These are phyloP conservation scores for Forsythia viridissima DNA, from an alignment of 257 asterid species.

Conservation along the genomic window DNA sequence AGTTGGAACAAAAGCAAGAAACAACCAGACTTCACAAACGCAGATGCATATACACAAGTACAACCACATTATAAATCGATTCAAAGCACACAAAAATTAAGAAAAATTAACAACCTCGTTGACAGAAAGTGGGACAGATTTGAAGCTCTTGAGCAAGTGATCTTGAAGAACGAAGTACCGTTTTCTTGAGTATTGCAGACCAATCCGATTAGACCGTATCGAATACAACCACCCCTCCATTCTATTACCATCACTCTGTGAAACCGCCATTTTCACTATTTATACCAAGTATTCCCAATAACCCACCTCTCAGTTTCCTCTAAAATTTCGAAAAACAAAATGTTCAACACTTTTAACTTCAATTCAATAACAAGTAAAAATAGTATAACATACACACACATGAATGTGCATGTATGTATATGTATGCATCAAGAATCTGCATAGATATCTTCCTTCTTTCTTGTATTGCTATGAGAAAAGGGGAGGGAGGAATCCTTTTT, in stretches of 20 bases:
- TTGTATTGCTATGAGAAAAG: background rate
- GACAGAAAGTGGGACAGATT: slow-evolving; percentile 66
- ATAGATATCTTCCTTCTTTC: background rate
- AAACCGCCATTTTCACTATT: slow-evolving; percentile 41
- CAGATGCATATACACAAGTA: slow-evolving; percentile 14
- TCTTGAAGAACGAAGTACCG: slow-evolving; percentile 91
- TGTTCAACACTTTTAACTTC: background rate
- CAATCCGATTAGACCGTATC: slow-evolving; percentile 86
- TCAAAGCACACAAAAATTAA: background rate
- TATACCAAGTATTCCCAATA: slow-evolving; percentile 4
- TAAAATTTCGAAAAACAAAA: background rate
- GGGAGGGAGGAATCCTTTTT: background rate
- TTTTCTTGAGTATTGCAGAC: slow-evolving; percentile 83
- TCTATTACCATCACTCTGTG: slow-evolving; percentile 57
- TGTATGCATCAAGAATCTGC: background rate
- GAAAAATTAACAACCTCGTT: slow-evolving; percentile 47
- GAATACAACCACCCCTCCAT: slow-evolving; percentile 96
- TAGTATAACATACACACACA: background rate
- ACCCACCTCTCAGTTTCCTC: slow-evolving; percentile 16
- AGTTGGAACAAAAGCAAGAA: slow-evolving; percentile 13
- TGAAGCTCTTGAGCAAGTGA: slow-evolving; percentile 81
- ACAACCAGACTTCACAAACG: slow-evolving; percentile 15
- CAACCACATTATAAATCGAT: background rate
- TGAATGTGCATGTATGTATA: background rate
- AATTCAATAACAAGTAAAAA: background rate